Percentiles rank a stretch among this genome's conserved stretches.
Conservation (phyloP, 192 early-diverging fungal species). For the Gamsiella multidivaricata region DNA sequence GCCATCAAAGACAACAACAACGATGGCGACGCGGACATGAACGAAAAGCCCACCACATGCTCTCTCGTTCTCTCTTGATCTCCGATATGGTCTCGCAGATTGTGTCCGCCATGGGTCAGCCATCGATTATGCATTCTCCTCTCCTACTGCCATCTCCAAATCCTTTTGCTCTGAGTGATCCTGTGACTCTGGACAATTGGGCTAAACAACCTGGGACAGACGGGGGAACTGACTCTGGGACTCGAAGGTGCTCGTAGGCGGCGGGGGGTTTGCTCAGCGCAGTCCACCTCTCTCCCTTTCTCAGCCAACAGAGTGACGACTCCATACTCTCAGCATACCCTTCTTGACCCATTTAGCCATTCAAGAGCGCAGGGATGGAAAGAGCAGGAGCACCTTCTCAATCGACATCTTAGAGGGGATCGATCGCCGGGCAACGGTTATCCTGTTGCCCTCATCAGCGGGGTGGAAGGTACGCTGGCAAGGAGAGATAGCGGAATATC, state of each 20-base stretch:
- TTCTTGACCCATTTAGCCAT: background rate
- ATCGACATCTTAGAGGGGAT: too few relatives aligned
- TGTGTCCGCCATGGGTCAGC: too few relatives aligned
- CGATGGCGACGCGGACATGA: too few relatives aligned
- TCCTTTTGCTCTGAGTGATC: too few relatives aligned
- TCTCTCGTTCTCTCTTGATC: too few relatives aligned
- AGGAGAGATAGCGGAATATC: constrained; percentile 11
- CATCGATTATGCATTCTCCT: too few relatives aligned
- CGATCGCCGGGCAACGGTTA: constrained; percentile 3
- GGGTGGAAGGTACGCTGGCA: background rate
- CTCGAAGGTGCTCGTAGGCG: constrained; percentile 2
- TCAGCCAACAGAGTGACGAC: background rate
- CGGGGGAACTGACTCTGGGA: background rate
- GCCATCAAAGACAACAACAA: too few relatives aligned
- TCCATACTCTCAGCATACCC: background rate
- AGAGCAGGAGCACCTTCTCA: background rate
- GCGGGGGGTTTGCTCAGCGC: background rate
- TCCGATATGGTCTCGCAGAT: too few relatives aligned
- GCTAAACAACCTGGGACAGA: constrained; percentile 1
- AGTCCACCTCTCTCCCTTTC: background rate
- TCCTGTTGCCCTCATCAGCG: background rate
- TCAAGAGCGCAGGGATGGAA: background rate
- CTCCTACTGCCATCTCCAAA: too few relatives aligned
- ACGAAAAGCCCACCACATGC: background rate
- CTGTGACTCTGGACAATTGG: too few relatives aligned